Conservation (phyloP, 2,329 filamentous ascomycete species). For the Microdochium nivale region DNA sequence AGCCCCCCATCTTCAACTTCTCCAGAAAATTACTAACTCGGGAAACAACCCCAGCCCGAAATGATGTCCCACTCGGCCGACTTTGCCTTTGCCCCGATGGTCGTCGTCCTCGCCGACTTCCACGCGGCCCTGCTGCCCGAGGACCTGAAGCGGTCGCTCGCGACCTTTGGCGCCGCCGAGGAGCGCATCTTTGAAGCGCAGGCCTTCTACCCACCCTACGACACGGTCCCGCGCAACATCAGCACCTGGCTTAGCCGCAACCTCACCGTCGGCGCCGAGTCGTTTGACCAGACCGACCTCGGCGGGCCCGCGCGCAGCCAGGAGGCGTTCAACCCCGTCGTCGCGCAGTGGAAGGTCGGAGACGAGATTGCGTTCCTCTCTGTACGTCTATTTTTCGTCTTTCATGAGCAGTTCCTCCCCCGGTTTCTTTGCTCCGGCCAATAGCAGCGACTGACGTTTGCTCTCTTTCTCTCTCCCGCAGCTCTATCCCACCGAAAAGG, state of each 20-base stretch:
- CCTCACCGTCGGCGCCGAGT: conserved; percentile 51
- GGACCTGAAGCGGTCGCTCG: conserved; percentile 28
- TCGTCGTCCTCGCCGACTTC: conserved; percentile 43
- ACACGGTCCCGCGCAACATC: conserved; percentile 47
- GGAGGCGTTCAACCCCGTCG: conserved; percentile 47
- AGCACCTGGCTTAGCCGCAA: conserved; percentile 47
- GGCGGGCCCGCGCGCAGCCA: conserved; percentile 45
- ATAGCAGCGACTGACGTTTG: not conserved
- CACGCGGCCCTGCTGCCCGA: conserved; percentile 38
- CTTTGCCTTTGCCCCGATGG: conserved; percentile 47
- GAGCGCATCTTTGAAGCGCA: conserved; percentile 43
- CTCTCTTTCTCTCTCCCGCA: conserved; percentile 1
- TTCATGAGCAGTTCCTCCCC: not conserved
- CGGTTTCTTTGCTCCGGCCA: not conserved
- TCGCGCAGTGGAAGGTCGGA: conserved; percentile 48
- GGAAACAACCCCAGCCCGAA: conserved; percentile 24
- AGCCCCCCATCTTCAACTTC: not conserved
- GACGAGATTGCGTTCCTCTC: conserved; percentile 24
- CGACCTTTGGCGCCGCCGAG: conserved; percentile 34
- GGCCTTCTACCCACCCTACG: conserved; percentile 50
- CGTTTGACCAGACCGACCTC: conserved; percentile 44
- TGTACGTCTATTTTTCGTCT: conserved; percentile 7
- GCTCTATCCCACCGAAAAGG: conserved; percentile 28
- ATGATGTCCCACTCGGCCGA: conserved; percentile 52
- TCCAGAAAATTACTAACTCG: not conserved